Conservation (phyloP, 805 yeast genomes). For the Wickerhamomyces rabaulensis region DNA sequence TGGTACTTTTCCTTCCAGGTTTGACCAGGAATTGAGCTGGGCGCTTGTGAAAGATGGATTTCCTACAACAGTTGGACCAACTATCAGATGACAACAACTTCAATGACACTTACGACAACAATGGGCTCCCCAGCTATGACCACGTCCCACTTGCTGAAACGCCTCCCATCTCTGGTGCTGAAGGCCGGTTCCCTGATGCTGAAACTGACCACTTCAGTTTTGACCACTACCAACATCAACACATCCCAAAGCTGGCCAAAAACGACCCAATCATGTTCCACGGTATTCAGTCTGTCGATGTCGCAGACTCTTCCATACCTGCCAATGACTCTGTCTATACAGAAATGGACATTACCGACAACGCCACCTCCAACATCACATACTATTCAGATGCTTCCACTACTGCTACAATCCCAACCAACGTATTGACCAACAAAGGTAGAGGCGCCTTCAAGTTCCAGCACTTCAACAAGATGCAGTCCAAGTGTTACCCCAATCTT, state of each 20-base stretch:
- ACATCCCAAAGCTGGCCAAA: not conserved
- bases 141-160: not conserved
- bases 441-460: constrained; percentile 30
- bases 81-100: constrained; percentile 9
- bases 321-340: not conserved
- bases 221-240: not conserved
- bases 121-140: not conserved
- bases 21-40: not conserved
- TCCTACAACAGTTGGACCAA: constrained; percentile 8
- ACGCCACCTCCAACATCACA: constrained; percentile 9
- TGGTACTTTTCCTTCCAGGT: not conserved
- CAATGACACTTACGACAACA: constrained; percentile 2
- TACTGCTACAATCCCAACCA: constrained; percentile 8
- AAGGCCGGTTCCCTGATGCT: not conserved
- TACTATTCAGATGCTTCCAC: constrained; percentile 2
- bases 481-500: constrained; percentile 34
- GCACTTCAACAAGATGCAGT: constrained; percentile 46
- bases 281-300: constrained; percentile 6
- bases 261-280: constrained; percentile 1
- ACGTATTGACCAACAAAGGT: constrained; percentile 33
- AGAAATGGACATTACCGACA: constrained; percentile 1
- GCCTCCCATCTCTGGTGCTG: not conserved
- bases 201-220: not conserved
- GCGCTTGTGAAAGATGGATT: constrained; percentile 6
- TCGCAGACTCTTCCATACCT: not conserved